Evolutionary conservation across 164 flowering plant genomes (phyloP), one percentile per base, ranked within the genome.

Genomic region (Akebia trifoliata): DNA sequence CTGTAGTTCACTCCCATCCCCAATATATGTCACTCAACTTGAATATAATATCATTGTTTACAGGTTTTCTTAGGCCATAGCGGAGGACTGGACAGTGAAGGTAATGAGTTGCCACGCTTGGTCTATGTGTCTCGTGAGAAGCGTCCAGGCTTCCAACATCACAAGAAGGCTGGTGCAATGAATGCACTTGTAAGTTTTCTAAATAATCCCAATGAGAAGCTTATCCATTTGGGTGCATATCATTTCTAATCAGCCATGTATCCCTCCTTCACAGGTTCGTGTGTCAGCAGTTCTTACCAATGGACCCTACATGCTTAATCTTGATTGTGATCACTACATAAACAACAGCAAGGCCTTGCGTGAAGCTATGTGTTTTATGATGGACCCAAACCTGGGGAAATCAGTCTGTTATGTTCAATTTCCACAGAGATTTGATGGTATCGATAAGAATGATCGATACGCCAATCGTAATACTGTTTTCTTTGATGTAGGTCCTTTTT

Each of bases 241-340:
- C n/a, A n/a, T n/a, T n/a, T n/a, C n/a, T n/a, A n/a, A n/a, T n/a
- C n/a, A n/a, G n/a, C n/a, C n/a, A n/a, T n/a, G n/a, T 29, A 18
- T 24, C 39, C 17, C 8, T 52, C 9, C 62, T 46, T 34, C 8
- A 46, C 80, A 92, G 97, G 93, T 92, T 60, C 93, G 96, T 32
- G 94, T 89, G 22, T 89, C 98, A 48, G 95, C 98, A 20, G 88
- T 92, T 46, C 86, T 89, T 36, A 87, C 96, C 30, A 92, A 92
- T 74, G 95, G 97, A 18, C 97, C 96, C 44, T 92, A 85, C 72
- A 55, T 91, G 76, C 76, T 91, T 77, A 91, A 91, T 79, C 93
- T 91, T 47, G 98, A 92, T 72, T 92, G 98, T 79, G 98, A 92
- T 80, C 98, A 92, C 66, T 92, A 92, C 83, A 83, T 92, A 52